These are phyloP conservation scores for Colletotrichum ledebouriae DNA, from an alignment of 2,329 filamentous ascomycete species.

Conservation along the genomic window DNA sequence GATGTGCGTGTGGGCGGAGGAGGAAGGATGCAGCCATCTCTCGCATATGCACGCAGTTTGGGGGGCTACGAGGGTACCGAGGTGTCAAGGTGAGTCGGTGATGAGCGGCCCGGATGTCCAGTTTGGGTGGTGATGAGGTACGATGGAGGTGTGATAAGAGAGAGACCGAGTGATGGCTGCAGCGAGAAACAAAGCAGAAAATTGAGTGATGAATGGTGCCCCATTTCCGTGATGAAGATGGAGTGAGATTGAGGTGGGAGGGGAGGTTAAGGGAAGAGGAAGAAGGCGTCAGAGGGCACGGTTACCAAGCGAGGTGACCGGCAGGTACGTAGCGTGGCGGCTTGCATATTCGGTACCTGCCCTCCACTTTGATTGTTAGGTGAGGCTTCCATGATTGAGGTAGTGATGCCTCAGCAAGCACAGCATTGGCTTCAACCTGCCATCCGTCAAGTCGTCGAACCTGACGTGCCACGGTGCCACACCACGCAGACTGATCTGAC, in stretches of 20 bases:
- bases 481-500: conserved; percentile 38
- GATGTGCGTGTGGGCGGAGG: conserved; percentile 27
- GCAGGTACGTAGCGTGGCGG: conserved; percentile 10
- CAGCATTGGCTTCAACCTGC: conserved; percentile 18
- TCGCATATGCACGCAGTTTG: conserved; percentile 43
- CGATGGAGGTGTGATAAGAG: conserved; percentile 5
- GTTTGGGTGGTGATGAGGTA: not conserved
- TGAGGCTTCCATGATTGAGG: conserved; percentile 2
- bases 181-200: not conserved
- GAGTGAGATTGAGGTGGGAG: not conserved
- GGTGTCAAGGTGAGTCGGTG: conserved; percentile 17
- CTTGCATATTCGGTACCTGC: conserved; percentile 21
- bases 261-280: conserved; percentile 1
- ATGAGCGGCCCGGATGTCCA: not conserved
- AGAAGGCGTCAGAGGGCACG: conserved; percentile 12
- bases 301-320: conserved; percentile 16
- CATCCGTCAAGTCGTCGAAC: conserved; percentile 35
- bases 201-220: conserved; percentile 6
- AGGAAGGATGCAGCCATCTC: conserved; percentile 41
- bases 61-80: conserved; percentile 35
- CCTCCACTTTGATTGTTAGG: not conserved
- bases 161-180: not conserved
- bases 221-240: not conserved
- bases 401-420: no score
- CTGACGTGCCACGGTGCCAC: conserved; percentile 37